These are phyloP conservation scores for Saturnispora besseyi DNA, from an alignment of 805 yeast genomes.

Conservation along the genomic window DNA sequence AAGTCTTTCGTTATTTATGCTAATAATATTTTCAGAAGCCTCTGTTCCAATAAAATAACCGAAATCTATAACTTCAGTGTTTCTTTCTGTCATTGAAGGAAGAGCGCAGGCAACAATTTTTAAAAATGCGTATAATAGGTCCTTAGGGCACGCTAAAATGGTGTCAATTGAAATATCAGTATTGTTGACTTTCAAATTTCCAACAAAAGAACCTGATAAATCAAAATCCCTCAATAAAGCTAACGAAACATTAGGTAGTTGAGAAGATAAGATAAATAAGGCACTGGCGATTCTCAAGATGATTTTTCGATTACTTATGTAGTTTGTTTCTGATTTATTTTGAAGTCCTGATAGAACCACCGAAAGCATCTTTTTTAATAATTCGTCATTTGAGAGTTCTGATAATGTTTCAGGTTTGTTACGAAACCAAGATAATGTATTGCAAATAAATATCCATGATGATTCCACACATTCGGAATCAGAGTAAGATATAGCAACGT, in stretches of 20 bases:
- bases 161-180: conserved; percentile 44
- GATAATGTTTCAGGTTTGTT: conserved; percentile 1
- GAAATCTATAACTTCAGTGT: conserved; percentile 13
- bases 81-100: conserved; percentile 33
- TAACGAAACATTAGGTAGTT: conserved; percentile 34
- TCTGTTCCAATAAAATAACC: conserved; percentile 23
- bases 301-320: conserved; percentile 27
- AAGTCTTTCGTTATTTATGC: neutral
- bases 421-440: conserved; percentile 33
- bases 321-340: conserved; percentile 20
- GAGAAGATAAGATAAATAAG: conserved; percentile 33
- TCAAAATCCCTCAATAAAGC: conserved; percentile 38
- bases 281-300: conserved; percentile 36
- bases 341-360: conserved; percentile 20
- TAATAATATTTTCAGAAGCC: conserved; percentile 23
- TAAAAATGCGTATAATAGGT: conserved; percentile 46
- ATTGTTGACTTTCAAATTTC: conserved; percentile 30
- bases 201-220: conserved; percentile 38
- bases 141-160: conserved; percentile 64
- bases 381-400: conserved; percentile 14
- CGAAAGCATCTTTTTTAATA: conserved; percentile 27
- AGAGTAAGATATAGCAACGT: conserved; percentile 43
- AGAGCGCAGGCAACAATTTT: conserved; percentile 48
- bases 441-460: conserved; percentile 56
- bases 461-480: conserved; percentile 56